Percentiles rank a stretch among this genome's conserved stretches.
phyloP scores from a whole-genome alignment of 2,329 filamentous ascomycete species.

The Paraphoma sp. region DNA sequence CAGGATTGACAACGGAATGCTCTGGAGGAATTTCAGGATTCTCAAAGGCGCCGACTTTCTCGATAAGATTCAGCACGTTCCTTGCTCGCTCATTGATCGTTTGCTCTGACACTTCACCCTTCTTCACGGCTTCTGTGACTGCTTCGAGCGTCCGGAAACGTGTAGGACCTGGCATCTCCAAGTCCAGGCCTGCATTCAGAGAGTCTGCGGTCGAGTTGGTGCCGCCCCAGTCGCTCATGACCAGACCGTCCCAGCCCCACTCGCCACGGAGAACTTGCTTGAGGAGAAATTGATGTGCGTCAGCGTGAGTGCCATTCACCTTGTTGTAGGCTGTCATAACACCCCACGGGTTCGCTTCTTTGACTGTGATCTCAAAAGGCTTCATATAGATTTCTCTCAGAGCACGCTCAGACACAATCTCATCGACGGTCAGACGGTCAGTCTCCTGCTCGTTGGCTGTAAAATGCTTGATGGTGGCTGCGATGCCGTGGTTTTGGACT shows the following conservation, averaged over 20 bases:
- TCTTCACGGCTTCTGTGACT: constrained; percentile 52
- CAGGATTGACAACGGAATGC: constrained; percentile 67
- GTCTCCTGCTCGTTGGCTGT: constrained; percentile 73
- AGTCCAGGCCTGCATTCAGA: constrained; percentile 45
- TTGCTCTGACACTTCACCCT: constrained; percentile 57
- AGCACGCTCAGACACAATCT: constrained; percentile 63
- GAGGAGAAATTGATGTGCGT: constrained; percentile 70
- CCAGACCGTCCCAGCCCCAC: constrained; percentile 75
- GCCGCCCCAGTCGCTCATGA: constrained; percentile 68
- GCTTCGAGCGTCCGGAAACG: constrained; percentile 74
- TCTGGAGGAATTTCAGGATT: constrained; percentile 64
- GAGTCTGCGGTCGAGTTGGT: constrained; percentile 45
- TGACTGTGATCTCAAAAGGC: constrained; percentile 73
- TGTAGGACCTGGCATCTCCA: constrained; percentile 55
- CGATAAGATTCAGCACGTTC: constrained; percentile 67
- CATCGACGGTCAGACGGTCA: constrained; percentile 66
- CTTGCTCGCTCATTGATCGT: constrained; percentile 38
- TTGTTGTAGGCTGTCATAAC: constrained; percentile 80
- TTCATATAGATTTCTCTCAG: constrained; percentile 62
- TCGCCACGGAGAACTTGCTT: constrained; percentile 71
- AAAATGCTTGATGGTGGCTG: constrained; percentile 77
- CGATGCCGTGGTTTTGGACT: constrained; percentile 70
- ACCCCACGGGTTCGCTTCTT: constrained; percentile 70
- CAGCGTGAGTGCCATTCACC: constrained; percentile 73
- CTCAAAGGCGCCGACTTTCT: constrained; percentile 67